A percentile compares a stretch with the other conserved stretches of the same genome.
Evolutionary conservation across 192 early-diverging fungal species (phyloP).

Genomic region (Phlyctochytrium planicorne): DNA sequence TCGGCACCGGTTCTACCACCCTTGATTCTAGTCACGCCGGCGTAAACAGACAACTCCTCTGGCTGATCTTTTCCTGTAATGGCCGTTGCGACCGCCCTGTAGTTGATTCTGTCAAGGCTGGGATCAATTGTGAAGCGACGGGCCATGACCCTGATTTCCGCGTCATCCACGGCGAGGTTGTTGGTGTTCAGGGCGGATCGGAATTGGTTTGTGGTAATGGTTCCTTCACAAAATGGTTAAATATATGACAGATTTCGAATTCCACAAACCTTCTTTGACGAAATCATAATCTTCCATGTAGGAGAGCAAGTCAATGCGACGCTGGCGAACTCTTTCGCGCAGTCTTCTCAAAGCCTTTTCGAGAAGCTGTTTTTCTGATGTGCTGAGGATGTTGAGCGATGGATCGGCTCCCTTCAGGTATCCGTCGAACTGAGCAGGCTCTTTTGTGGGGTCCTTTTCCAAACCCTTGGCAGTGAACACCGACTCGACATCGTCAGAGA

Average conservation of each 20-base stretch:
- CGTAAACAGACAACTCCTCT: too few relatives aligned
- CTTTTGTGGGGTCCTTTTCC: constrained; percentile 38
- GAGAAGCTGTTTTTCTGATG: constrained; percentile 30
- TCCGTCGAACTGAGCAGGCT: constrained; percentile 38
- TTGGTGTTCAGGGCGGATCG: constrained; percentile 42
- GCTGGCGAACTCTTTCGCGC: constrained; percentile 23
- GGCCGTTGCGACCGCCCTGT: constrained; percentile 36
- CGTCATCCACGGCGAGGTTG: constrained; percentile 40
- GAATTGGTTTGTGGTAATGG: constrained; percentile 54
- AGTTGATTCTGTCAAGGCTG: constrained; percentile 44
- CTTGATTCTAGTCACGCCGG: too few relatives aligned
- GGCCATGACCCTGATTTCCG: constrained; percentile 41
- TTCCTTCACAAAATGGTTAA: constrained; percentile 31
- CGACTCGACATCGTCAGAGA: constrained; percentile 48
- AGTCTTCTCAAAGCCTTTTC: constrained; percentile 32
- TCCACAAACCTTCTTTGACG: constrained; percentile 56
- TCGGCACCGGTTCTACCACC: too few relatives aligned
- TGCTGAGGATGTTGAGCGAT: constrained; percentile 6
- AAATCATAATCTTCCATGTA: constrained; percentile 55
- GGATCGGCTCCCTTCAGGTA: constrained; percentile 20
- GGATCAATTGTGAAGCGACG: constrained; percentile 36
- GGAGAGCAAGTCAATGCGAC: constrained; percentile 42
- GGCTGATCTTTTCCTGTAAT: too few relatives aligned
- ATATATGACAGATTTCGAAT: background rate
- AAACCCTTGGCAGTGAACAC: constrained; percentile 54